Evolutionary conservation across 495 filamentous ascomycete genomes (phyloP), one percentile per base, ranked within the genome.

Genomic region (Neurospora sp.): DNA sequence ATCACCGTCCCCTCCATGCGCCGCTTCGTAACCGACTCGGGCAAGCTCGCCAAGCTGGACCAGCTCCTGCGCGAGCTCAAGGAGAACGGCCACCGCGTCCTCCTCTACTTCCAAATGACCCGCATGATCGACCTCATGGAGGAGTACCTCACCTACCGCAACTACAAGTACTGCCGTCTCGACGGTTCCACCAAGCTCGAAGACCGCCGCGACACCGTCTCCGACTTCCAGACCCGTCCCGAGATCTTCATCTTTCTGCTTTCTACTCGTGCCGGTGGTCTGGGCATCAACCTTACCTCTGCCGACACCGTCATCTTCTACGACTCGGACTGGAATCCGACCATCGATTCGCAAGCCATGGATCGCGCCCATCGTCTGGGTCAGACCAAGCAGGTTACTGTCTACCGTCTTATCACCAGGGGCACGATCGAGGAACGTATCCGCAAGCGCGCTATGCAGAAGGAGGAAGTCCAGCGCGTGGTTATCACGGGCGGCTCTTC

Each of bases 71-170:
- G 90, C 65, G 86, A 94, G 76, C 89, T 99, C 71, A 99, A 98
- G 85, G 90, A 94, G 70, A 92, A 90, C 61, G 92, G 92, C 61
- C 96, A 99, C 77, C 94, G 96, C 77, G 96, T 99, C 20, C 88
- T 99, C 8, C 85, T 99, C n/a, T 99, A 99, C 85, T 99, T 99
- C 90, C 96, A 99, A 83, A 99, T 99, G 96, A 99, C 96, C n/a
- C 90, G 92, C 76, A 99, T 99, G 96, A 98, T 99, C 78, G 96
- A 99, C 78, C 84, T 99, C 42, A 98, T 98, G 91, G 96, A 99
- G 78, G 96, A 99, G 81, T 99, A 98, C 78, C 87, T 99, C 48
- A 98, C 96, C 4, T 98, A 97, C 83, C 91, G 96, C 75, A 97
- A 98, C 82, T 98, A 96, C 89, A 97, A 97, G 80, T 99, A 98